Percentiles rank a stretch among this genome's conserved stretches.
Evolutionary conservation across 2,329 filamentous ascomycete species (phyloP).

Genomic region (Pezicula carpinea): DNA sequence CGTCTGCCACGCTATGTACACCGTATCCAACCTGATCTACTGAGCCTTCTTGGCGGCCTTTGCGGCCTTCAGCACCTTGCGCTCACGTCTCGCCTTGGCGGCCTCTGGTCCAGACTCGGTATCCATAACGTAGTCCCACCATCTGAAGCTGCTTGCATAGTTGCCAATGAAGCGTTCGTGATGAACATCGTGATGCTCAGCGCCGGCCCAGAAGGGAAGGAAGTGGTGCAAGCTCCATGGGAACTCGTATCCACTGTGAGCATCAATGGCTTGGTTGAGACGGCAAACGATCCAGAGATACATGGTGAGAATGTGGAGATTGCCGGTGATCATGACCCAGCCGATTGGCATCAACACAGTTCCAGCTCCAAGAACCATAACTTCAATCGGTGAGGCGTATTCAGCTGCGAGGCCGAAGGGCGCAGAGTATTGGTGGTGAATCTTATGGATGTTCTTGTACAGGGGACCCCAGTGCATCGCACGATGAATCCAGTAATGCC

Average conservation of each 20-base stretch:
- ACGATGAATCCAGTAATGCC: slow-evolving; percentile 98
- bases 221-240: slow-evolving; percentile 95
- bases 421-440: slow-evolving; percentile 97
- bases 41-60: slow-evolving; percentile 61
- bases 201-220: slow-evolving; percentile 96
- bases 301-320: slow-evolving; percentile 96
- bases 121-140: slow-evolving; percentile 95
- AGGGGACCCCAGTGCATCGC: slow-evolving; percentile 89
- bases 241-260: slow-evolving; percentile 97
- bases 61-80: slow-evolving; percentile 59
- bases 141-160: slow-evolving; percentile 95
- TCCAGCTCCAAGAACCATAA: slow-evolving; percentile 88
- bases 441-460: slow-evolving; percentile 97
- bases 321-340: slow-evolving; percentile 76
- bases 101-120: slow-evolving; percentile 91
- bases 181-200: slow-evolving; percentile 93
- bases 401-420: slow-evolving; percentile 95
- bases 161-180: slow-evolving; percentile 99
- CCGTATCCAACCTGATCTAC: slow-evolving; percentile 10
- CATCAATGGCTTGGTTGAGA: slow-evolving; percentile 95
- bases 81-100: slow-evolving; percentile 75
- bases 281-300: slow-evolving; percentile 92
- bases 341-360: slow-evolving; percentile 78
- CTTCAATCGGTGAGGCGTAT: slow-evolving; percentile 96
- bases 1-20: slow-evolving; percentile 12